Percentiles rank a stretch among this genome's conserved stretches.
These are phyloP conservation scores for Ascochyta rabiei DNA, from an alignment of 2,329 filamentous ascomycete genomes.

Conservation along the genomic window DNA sequence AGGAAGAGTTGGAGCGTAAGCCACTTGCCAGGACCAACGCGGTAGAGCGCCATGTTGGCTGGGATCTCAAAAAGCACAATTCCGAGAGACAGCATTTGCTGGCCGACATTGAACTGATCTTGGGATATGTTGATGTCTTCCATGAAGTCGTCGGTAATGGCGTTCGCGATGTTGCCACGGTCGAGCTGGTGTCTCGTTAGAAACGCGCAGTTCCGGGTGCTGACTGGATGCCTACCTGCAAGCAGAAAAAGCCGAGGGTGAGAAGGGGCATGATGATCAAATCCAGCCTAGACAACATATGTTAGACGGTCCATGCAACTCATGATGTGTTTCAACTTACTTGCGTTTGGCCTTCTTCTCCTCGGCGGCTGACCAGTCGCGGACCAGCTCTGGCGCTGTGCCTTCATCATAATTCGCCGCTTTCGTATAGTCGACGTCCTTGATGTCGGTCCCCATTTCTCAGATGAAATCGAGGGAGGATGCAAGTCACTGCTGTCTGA, in stretches of 20 bases:
- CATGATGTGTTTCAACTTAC: constrained; percentile 15
- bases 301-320: neutral
- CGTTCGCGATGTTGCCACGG: constrained; percentile 48
- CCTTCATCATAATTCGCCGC: neutral
- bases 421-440: constrained; percentile 14
- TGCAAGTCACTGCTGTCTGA: neutral
- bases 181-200: constrained; percentile 42
- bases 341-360: constrained; percentile 41
- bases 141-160: constrained; percentile 36
- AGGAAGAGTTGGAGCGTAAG: constrained; percentile 50
- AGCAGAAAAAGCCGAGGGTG: constrained; percentile 43
- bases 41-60: constrained; percentile 48
- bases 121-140: constrained; percentile 31
- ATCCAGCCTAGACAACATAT: constrained; percentile 14
- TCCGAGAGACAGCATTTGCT: constrained; percentile 72
- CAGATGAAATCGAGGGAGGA: neutral
- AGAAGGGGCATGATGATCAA: constrained; percentile 41
- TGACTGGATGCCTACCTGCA: constrained; percentile 17
- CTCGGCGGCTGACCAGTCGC: constrained; percentile 37
- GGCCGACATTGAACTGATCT: constrained; percentile 37
- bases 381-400: constrained; percentile 2
- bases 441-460: constrained; percentile 9
- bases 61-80: constrained; percentile 66
- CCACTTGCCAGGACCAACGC: constrained; percentile 44
- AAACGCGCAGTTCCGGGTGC: neutral